Evolutionary conservation across 2,329 filamentous ascomycete species (phyloP).

Genomic region (Fusarium tricinctum): DNA sequence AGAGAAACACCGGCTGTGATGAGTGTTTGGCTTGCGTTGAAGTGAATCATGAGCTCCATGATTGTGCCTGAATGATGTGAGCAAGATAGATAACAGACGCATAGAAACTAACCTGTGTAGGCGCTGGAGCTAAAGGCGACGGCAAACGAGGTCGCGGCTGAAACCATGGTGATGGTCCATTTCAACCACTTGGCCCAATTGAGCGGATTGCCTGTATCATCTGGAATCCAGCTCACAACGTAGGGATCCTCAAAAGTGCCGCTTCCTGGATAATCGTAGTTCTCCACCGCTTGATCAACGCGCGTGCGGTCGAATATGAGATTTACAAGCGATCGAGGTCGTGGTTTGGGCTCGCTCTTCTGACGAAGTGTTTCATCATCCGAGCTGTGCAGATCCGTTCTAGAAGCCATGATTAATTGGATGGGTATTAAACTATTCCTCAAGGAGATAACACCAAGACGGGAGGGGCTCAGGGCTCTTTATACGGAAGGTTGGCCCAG

Average conservation of each 20-base stretch:
- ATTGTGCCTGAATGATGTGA: slow-evolving; percentile 50
- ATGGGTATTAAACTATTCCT: slow-evolving; percentile 8
- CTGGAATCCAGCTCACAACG: slow-evolving; percentile 74
- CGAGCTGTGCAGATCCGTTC: slow-evolving; percentile 15
- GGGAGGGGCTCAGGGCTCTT: slow-evolving; percentile 25
- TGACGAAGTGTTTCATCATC: slow-evolving; percentile 41
- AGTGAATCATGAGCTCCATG: slow-evolving; percentile 67
- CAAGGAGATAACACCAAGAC: slow-evolving; percentile 22
- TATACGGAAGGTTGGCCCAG: slow-evolving; percentile 26
- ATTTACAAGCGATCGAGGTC: slow-evolving; percentile 44
- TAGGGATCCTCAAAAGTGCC: slow-evolving; percentile 78
- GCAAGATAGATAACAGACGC: background rate
- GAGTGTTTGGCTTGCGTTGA: slow-evolving; percentile 65
- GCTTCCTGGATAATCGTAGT: slow-evolving; percentile 68
- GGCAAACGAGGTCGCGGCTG: slow-evolving; percentile 75
- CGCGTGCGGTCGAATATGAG: slow-evolving; percentile 70
- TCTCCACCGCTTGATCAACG: slow-evolving; percentile 69
- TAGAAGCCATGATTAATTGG: slow-evolving; percentile 4
- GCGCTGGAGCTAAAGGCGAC: slow-evolving; percentile 79
- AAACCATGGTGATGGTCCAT: slow-evolving; percentile 74
- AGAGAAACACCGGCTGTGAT: slow-evolving; percentile 73
- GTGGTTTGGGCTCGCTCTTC: slow-evolving; percentile 9
- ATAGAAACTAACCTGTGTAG: slow-evolving; percentile 66
- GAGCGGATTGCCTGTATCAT: slow-evolving; percentile 77
- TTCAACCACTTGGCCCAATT: slow-evolving; percentile 69